phyloP scores from a whole-genome alignment of 2,329 filamentous ascomycete genomes.

The Clarireedia hainanense region DNA sequence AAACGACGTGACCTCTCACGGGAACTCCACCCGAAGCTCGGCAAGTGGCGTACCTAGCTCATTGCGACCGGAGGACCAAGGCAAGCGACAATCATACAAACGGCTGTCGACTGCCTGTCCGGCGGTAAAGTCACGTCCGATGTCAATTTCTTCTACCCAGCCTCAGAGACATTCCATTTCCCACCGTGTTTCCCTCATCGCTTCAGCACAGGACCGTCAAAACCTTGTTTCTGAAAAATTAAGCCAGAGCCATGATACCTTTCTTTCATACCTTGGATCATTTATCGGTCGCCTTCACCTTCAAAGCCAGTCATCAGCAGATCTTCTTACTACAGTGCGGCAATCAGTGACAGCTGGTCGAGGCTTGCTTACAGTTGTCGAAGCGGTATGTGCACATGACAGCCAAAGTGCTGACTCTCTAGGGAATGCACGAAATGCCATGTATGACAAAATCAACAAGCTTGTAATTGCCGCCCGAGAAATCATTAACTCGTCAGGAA shows the following conservation, averaged over 20 bases:
- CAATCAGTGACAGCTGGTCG: conserved; percentile 77
- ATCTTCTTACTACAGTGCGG: conserved; percentile 74
- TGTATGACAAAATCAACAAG: conserved; percentile 74
- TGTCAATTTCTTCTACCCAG: conserved; percentile 22
- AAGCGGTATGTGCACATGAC: conserved; percentile 75
- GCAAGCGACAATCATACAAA: conserved; percentile 25
- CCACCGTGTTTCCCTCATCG: conserved; percentile 71
- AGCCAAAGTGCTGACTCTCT: conserved; percentile 58
- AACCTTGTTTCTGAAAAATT: conserved; percentile 80
- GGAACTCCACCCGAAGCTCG: conserved; percentile 26
- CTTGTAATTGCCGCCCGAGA: conserved; percentile 76
- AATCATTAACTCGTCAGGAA: conserved; percentile 61
- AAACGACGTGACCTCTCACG: conserved; percentile 26
- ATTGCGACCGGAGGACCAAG: conserved; percentile 24
- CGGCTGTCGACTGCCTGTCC: conserved; percentile 20
- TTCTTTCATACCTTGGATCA: conserved; percentile 82
- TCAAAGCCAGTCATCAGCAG: conserved; percentile 82
- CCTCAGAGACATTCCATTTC: conserved; percentile 33
- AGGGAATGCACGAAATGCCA: conserved; percentile 59
- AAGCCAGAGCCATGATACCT: conserved; percentile 73
- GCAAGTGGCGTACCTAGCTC: conserved; percentile 22
- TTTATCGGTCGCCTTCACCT: conserved; percentile 87
- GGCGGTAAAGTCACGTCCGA: conserved; percentile 18
- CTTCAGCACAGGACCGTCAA: conserved; percentile 55
- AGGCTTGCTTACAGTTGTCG: conserved; percentile 69